These are phyloP conservation scores for Nitzschia inconspicua DNA, from an alignment of 108 stramenopile species.

Conservation along the genomic window DNA sequence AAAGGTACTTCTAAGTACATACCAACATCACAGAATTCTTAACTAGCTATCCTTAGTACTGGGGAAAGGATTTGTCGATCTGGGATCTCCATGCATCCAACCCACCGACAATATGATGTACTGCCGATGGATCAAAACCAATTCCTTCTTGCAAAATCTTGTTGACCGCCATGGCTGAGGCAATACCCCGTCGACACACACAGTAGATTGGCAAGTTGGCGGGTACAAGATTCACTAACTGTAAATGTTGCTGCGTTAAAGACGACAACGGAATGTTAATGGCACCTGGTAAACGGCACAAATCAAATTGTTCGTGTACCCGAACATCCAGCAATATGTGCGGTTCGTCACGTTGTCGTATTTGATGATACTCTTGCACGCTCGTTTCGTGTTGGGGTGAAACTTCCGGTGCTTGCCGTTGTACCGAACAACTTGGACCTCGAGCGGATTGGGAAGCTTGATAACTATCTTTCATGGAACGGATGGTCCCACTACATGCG, in stretches of 20 bases:
- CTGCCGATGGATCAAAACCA: constrained; percentile 44
- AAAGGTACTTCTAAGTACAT: too few species aligned
- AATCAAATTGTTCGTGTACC: constrained; percentile 62
- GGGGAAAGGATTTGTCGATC: constrained; percentile 72
- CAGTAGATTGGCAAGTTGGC: constrained; percentile 63
- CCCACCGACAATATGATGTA: constrained; percentile 70
- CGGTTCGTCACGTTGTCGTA: constrained; percentile 25
- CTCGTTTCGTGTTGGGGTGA: constrained; percentile 28
- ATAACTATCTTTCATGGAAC: constrained; percentile 60
- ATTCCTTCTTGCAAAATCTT: constrained; percentile 36
- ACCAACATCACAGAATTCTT: too few species aligned
- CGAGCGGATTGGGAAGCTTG: constrained; percentile 45
- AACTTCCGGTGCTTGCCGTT: neutral
- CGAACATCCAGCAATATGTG: constrained; percentile 83
- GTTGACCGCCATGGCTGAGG: constrained; percentile 61
- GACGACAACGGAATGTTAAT: constrained; percentile 63
- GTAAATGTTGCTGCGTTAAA: constrained; percentile 40
- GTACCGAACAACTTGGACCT: constrained; percentile 41
- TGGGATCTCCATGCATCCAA: constrained; percentile 62
- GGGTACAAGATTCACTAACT: constrained; percentile 35
- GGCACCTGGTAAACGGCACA: constrained; percentile 69
- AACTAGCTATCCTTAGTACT: too few species aligned
- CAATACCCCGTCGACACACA: constrained; percentile 74
- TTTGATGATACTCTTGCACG: constrained; percentile 41
- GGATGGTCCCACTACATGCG: constrained; percentile 74